phyloP scores from a whole-genome alignment of 768 basidiomycete genomes.

The Mrakia hoshinonis region DNA sequence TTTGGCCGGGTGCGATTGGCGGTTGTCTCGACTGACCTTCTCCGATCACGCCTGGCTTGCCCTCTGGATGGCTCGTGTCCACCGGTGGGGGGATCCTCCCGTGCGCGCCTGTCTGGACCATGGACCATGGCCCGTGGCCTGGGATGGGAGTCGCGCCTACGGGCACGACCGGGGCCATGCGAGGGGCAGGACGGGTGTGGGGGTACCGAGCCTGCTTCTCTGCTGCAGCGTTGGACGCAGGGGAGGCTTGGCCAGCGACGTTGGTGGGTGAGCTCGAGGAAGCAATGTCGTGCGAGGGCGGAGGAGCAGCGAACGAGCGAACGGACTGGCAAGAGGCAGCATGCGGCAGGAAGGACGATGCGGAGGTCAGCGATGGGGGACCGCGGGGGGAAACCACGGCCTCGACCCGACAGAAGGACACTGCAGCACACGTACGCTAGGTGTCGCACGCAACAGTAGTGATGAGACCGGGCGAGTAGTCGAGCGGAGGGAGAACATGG shows the following conservation, averaged over 20 bases:
- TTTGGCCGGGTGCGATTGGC: too few relatives aligned
- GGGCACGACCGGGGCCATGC: neutral
- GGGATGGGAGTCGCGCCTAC: constrained; percentile 1
- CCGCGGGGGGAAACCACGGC: too few relatives aligned
- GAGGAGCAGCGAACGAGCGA: too few relatives aligned
- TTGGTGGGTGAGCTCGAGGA: neutral
- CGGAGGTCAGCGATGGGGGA: too few relatives aligned
- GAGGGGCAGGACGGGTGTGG: constrained; percentile 2
- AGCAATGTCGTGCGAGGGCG: too few relatives aligned
- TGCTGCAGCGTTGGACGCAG: neutral
- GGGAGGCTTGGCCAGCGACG: neutral
- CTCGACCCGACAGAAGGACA: too few relatives aligned
- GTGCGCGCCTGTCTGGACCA: neutral
- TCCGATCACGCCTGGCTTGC: neutral
- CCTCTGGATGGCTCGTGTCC: neutral
- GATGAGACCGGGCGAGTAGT: too few relatives aligned
- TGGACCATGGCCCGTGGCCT: neutral
- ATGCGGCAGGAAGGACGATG: too few relatives aligned
- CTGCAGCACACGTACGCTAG: too few relatives aligned
- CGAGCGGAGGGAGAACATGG: too few relatives aligned
- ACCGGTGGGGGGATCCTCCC: neutral
- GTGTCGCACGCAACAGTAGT: too few relatives aligned
- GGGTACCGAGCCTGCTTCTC: neutral
- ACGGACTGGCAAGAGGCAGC: too few relatives aligned
- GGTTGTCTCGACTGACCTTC: neutral